These are phyloP conservation scores for Vishniacozyma victoriae DNA, from an alignment of 768 basidiomycete genomes.

Conservation along the genomic window DNA sequence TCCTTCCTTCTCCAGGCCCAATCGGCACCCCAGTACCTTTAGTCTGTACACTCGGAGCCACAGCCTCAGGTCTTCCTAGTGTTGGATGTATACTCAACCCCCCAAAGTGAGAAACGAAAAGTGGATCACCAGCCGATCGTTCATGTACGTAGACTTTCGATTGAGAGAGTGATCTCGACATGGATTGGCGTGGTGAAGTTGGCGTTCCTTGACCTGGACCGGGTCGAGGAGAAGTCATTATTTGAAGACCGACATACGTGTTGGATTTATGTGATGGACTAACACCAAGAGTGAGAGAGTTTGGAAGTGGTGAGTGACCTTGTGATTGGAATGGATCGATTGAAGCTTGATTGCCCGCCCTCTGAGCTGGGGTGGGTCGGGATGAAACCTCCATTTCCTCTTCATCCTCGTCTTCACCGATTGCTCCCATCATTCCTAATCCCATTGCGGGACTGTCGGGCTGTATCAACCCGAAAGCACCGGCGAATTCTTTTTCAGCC, in stretches of 20 bases:
- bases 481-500: conserved; percentile 12
- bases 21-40: conserved; percentile 9
- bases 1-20: conserved; percentile 10
- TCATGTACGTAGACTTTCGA: conserved; percentile 52
- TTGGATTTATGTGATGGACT: conserved; percentile 3
- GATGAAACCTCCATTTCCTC: neutral
- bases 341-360: conserved; percentile 9
- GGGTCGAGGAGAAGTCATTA: conserved; percentile 22
- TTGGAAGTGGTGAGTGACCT: conserved; percentile 14
- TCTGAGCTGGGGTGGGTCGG: conserved; percentile 24
- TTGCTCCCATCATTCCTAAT: conserved; percentile 38
- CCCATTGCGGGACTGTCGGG: conserved; percentile 26
- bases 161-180: conserved; percentile 47
- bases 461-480: conserved; percentile 30
- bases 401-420: conserved; percentile 35
- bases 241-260: conserved; percentile 45
- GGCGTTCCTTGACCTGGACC: neutral
- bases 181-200: conserved; percentile 4
- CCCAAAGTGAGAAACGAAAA: conserved; percentile 78
- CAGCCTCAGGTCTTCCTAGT: conserved; percentile 47
- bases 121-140: conserved; percentile 64
- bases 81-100: conserved; percentile 63
- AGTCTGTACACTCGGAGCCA: too few species aligned
- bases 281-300: conserved; percentile 2
- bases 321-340: conserved; percentile 23